These are phyloP conservation scores for Spergularia marina DNA, from an alignment of 148 eudicot species.

Conservation along the genomic window DNA sequence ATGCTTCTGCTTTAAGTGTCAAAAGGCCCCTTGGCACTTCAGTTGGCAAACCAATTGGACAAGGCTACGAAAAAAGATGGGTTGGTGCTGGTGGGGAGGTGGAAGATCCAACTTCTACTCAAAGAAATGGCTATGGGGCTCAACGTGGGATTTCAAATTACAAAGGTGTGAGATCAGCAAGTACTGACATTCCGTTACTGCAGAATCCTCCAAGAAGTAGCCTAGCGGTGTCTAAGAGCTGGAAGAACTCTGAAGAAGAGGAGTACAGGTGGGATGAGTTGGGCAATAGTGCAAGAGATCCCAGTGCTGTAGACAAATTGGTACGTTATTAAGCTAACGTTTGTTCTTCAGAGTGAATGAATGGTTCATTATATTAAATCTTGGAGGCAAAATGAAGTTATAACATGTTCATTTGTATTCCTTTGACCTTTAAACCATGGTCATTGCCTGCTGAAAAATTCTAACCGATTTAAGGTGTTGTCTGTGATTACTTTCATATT, in stretches of 20 bases:
- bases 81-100: conserved; percentile 43
- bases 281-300: conserved; percentile 44
- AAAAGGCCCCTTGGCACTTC: conserved; percentile 47
- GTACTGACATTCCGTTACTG: conserved; percentile 28
- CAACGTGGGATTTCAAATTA: conserved; percentile 49
- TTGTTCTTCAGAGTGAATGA: conserved; percentile 5
- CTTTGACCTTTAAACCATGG: not conserved
- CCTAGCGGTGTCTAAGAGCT: conserved; percentile 55
- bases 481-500: conserved; percentile 7
- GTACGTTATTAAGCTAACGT: conserved; percentile 36
- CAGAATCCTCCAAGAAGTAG: conserved; percentile 44
- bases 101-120: conserved; percentile 45
- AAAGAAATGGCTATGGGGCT: conserved; percentile 56
- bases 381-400: not conserved
- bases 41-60: conserved; percentile 42
- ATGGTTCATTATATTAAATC: conserved; percentile 6
- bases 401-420: not conserved
- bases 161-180: conserved; percentile 30
- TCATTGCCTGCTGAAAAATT: not conserved
- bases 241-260: conserved; percentile 96
- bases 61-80: conserved; percentile 49
- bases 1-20: conserved; percentile 46
- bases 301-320: conserved; percentile 40
- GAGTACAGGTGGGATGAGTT: conserved; percentile 85
- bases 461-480: not conserved